These are phyloP conservation scores for Cercospora sojina DNA, from an alignment of 2,329 filamentous ascomycete species.

Conservation along the genomic window DNA sequence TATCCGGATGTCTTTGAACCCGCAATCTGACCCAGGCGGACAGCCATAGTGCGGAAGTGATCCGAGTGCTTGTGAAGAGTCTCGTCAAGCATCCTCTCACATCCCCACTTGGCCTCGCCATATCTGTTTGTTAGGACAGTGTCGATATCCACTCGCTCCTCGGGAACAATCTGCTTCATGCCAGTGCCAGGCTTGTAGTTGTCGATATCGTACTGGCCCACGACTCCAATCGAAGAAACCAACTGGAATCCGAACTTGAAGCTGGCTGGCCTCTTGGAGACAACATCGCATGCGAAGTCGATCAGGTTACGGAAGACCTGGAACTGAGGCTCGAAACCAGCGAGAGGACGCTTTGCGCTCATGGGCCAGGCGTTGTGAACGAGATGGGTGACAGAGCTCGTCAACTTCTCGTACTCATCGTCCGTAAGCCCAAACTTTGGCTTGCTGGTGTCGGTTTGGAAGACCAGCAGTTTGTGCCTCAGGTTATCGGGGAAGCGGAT, in stretches of 20 bases:
- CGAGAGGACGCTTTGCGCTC: conserved; percentile 53
- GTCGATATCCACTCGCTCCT: conserved; percentile 44
- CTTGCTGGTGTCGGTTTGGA: conserved; percentile 51
- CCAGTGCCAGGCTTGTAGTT: conserved; percentile 14
- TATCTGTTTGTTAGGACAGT: conserved; percentile 51
- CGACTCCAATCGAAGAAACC: conserved; percentile 46
- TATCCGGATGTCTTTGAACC: conserved; percentile 52
- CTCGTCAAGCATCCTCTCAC: conserved; percentile 52
- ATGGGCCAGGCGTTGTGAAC: conserved; percentile 58
- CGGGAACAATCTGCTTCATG: conserved; percentile 42
- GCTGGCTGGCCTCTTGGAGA: conserved; percentile 23
- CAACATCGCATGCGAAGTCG: conserved; percentile 43
- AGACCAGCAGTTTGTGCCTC: conserved; percentile 46
- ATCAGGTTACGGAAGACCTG: conserved; percentile 53
- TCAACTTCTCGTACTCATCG: conserved; percentile 43
- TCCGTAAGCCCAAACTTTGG: conserved; percentile 50
- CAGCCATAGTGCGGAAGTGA: conserved; percentile 46
- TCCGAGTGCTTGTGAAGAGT: conserved; percentile 48
- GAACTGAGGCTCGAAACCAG: conserved; percentile 54
- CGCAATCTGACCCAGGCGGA: conserved; percentile 55
- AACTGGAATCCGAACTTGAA: conserved; percentile 40
- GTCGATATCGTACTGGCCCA: conserved; percentile 38
- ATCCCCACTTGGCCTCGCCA: conserved; percentile 54
- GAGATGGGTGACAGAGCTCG: conserved; percentile 49
- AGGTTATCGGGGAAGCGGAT: conserved; percentile 26